Evolutionary conservation across 108 stramenopile species (phyloP), one percentile per base, ranked within the genome.

Genomic region (Conticribra weissflogii): DNA sequence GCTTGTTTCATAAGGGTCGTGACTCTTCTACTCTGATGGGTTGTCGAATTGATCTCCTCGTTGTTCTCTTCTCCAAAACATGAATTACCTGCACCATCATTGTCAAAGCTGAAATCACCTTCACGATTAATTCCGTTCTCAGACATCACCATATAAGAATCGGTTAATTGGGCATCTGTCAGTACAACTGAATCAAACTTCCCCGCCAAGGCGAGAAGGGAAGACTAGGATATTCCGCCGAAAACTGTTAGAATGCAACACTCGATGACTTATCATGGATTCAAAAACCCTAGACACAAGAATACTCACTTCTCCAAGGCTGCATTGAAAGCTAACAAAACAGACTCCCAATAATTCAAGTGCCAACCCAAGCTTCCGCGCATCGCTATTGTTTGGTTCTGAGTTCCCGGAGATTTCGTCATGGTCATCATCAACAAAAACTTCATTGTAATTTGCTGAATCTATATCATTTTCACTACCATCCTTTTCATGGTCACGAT

Each of bases 281-380:
- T 14, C 14, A 53, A 60, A 19, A 57, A 15, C 25, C 31, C 2
- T 12, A 21, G n/a, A 32, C 18, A 46, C n/a, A n/a, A n/a, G n/a
- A n/a, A 17, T 1, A 2, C 59, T 51, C 56, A 67, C 78, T 69
- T 97, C 96, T 16, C 97, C 97, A 59, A 98, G 63, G 15, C 91
- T 91, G 25, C 80, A 64, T 62, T 93, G 89, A 17, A 84, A 31
- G 29, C 79, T 74, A n/a, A 71, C 72, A 28, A 94, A 67, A 16
- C 79, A 83, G n/a, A 96, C 96, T 7, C 97, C 97, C 14, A 91
- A n/a, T 0, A 94, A 72, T 61, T 89, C 76, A 28, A 73, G 32
- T 7, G 47, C 47, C 2, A 81, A 29, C 23, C 71, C 71, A 25
- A 25, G 48, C 0, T 33, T 15, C 14, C 30, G 15, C 15, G 36